phyloP scores from a whole-genome alignment of 2,329 filamentous ascomycete species.

The Zarea fungicola region DNA sequence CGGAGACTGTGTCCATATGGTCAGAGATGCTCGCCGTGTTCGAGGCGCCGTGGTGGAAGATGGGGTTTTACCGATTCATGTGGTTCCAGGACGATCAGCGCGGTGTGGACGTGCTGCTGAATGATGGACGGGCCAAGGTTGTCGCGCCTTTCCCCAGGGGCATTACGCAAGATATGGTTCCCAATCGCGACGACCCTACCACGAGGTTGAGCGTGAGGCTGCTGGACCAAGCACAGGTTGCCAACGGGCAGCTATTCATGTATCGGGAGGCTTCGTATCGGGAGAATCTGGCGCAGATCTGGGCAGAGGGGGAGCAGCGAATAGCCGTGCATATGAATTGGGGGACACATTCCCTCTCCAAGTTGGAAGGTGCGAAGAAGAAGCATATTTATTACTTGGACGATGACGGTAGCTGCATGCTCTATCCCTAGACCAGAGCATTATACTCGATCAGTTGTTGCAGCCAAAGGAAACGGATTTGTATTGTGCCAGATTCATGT shows the following conservation, averaged over 20 bases:
- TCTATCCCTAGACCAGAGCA: too few species aligned
- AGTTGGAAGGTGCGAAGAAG: neutral
- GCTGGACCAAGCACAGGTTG: neutral
- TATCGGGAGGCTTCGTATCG: neutral
- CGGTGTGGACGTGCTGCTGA: neutral
- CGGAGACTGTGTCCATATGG: neutral
- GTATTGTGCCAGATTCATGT: too few species aligned
- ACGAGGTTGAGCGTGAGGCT: neutral
- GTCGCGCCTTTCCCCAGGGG: neutral
- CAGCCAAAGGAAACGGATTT: too few species aligned
- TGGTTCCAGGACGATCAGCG: conserved; percentile 4
- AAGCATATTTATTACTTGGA: neutral
- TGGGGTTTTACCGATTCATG: neutral
- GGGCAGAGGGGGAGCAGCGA: neutral
- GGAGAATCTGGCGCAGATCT: neutral
- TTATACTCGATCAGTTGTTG: too few species aligned
- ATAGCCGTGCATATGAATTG: neutral
- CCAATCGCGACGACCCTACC: neutral
- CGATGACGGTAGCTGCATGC: neutral
- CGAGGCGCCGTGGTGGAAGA: neutral
- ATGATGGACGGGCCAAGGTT: neutral
- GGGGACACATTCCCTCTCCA: neutral
- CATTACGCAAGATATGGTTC: neutral
- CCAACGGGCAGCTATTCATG: conserved; percentile 1
- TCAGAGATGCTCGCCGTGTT: neutral